phyloP scores from a whole-genome alignment of 2,329 filamentous ascomycete genomes.

The Trichoderma koningii region DNA sequence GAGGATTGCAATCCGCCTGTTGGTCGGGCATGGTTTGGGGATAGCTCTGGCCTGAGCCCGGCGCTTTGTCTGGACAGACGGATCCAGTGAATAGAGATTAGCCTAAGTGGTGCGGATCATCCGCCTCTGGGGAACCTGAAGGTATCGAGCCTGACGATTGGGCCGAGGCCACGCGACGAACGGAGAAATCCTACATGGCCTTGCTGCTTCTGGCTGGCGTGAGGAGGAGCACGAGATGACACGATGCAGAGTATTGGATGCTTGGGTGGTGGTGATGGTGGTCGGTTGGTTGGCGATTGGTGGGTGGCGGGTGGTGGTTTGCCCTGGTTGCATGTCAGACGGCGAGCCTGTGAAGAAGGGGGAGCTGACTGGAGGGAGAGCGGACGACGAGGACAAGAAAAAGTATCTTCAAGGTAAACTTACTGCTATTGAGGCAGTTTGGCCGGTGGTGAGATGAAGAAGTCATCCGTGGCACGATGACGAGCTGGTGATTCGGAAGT shows the following conservation, averaged over 20 bases:
- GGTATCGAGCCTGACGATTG: conserved; percentile 3
- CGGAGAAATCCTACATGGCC: conserved; percentile 21
- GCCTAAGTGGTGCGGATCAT: conserved; percentile 24
- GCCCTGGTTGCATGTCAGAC: conserved; percentile 6
- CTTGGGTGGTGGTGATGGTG: conserved; percentile 8
- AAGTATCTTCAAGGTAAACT: background rate
- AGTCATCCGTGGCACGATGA: no score
- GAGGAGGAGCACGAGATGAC: background rate
- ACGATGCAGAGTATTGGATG: background rate
- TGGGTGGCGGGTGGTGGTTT: background rate
- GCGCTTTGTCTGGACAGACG: conserved; percentile 2
- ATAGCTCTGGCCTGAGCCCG: background rate
- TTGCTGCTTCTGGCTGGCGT: background rate
- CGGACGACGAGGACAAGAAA: background rate
- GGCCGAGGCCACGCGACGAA: conserved; percentile 21
- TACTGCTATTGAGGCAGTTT: no score
- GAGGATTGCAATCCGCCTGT: conserved; percentile 9
- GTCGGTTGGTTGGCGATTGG: background rate
- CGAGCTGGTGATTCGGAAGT: no score
- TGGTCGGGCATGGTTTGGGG: conserved; percentile 4
- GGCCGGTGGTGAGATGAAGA: no score
- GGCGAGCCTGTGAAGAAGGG: background rate
- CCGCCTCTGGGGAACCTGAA: conserved; percentile 19
- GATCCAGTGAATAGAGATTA: conserved; percentile 25
- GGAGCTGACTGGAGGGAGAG: background rate